Evolutionary conservation across 2,329 filamentous ascomycete genomes (phyloP), one percentile per base, ranked within the genome.

Genomic region (Diplodia intermedia): DNA sequence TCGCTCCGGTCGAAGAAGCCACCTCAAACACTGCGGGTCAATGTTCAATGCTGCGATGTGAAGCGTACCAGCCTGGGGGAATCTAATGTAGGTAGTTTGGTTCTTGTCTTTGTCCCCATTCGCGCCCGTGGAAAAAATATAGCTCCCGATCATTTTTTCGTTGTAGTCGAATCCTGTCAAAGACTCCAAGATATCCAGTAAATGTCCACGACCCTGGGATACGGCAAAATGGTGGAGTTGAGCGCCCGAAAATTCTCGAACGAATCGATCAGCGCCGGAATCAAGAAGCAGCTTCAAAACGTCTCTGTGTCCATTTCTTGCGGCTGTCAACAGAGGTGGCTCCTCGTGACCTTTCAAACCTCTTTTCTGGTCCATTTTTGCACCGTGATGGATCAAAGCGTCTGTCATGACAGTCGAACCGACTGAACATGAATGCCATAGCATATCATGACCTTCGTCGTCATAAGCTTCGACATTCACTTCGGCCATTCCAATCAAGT

Each of bases 41-140:
- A 0, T 4, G 23, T 60, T 43, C 36, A 1, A 6, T 18, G 55
- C 55, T 9, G 55, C 55, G 18, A 60, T n/a, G 14, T 60, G 55
- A 26, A 60, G 31, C 8, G 52, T 6, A 2, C 52, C 14, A 4
- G 26, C 20, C 26, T 15, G 6, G 31, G 31, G 11, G 1, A 8
- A 8, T 14, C n/a, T 11, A 26, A 33, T 8, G 1, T 8, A 1
- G 23, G 23, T 2, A 26, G 23, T 2, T 26, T 26, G 23, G 23
- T 26, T 26, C 23, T 3, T 3, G 23, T 3, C 23, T 33, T 33
- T 33, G 31, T 33, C 31, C 31, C 8, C 8, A 1, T 8, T 33
- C 31, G 23, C 23, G 2, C 23, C 2, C 1, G 7, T 8, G 4
- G 1, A 1, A 33, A 33, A 5, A 33, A 1, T 7, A 2, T 1